These are phyloP conservation scores for Solanum piurae DNA, from an alignment of 257 asterid species.

Conservation along the genomic window DNA sequence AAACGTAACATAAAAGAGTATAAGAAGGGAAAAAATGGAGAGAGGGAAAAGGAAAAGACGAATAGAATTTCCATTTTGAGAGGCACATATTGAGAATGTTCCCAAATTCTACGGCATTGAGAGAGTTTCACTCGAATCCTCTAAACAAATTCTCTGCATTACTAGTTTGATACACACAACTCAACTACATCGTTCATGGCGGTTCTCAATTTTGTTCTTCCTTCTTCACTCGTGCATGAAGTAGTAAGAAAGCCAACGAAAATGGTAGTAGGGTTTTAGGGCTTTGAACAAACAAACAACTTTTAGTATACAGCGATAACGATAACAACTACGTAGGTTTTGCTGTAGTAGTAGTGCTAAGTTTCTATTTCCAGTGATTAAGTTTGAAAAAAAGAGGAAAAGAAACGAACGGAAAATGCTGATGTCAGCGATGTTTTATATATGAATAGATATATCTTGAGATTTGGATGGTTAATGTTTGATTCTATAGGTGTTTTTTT, in stretches of 20 bases:
- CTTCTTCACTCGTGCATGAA: not conserved
- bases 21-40: too few relatives aligned
- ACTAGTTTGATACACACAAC: not conserved
- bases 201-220: not conserved
- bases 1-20: too few relatives aligned
- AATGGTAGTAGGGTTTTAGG: not conserved
- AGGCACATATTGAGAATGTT: not conserved
- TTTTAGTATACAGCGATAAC: not conserved
- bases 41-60: not conserved
- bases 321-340: not conserved
- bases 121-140: not conserved
- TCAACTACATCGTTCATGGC: not conserved
- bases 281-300: not conserved
- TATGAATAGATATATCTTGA: not conserved
- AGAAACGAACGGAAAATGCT: not conserved
- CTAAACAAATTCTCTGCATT: not conserved
- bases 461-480: not conserved
- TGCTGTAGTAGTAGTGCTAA: not conserved
- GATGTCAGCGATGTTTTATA: not conserved
- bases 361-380: not conserved
- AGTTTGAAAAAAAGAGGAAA: not conserved
- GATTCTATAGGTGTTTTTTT: not conserved
- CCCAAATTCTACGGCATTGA: not conserved
- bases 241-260: not conserved
- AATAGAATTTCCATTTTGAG: not conserved